A percentile compares a stretch with the other conserved stretches of the same genome.
phyloP scores from a whole-genome alignment of 2,329 filamentous ascomycete genomes.

The Hymenoscyphus repandus region DNA sequence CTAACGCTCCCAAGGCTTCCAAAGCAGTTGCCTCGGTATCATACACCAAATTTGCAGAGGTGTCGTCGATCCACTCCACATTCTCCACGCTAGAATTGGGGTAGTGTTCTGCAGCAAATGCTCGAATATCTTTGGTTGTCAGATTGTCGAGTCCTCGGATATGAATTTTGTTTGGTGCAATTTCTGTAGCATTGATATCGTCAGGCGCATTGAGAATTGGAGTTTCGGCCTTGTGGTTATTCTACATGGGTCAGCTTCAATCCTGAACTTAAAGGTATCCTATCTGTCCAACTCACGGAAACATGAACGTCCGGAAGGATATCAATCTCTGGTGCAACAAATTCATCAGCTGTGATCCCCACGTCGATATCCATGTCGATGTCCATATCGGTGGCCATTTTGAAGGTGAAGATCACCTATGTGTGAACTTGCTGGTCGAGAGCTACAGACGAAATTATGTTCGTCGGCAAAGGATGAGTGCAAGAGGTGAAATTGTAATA shows the following conservation, averaged over 20 bases:
- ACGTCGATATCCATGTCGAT: slow-evolving; percentile 73
- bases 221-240: slow-evolving; percentile 13
- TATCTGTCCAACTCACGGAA: slow-evolving; percentile 3
- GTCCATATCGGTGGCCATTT: slow-evolving; percentile 50
- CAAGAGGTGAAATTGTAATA: neutral
- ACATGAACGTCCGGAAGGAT: slow-evolving; percentile 13
- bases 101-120: slow-evolving; percentile 67
- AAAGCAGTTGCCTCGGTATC: slow-evolving; percentile 45
- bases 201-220: slow-evolving; percentile 22
- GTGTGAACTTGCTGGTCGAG: neutral
- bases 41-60: slow-evolving; percentile 83
- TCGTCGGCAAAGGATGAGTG: neutral
- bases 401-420: slow-evolving; percentile 1
- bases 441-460: neutral
- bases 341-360: slow-evolving; percentile 40
- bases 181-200: slow-evolving; percentile 21
- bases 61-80: slow-evolving; percentile 94
- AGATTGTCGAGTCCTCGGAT: slow-evolving; percentile 77
- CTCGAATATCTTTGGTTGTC: slow-evolving; percentile 72
- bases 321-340: slow-evolving; percentile 19
- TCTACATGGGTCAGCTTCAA: slow-evolving; percentile 16
- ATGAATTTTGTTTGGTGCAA: slow-evolving; percentile 42
- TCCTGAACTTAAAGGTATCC: neutral
- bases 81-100: slow-evolving; percentile 48
- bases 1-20: slow-evolving; percentile 50